Evolutionary conservation across 2,329 filamentous ascomycete species (phyloP).

Genomic region (Cladorrhinum sp.): DNA sequence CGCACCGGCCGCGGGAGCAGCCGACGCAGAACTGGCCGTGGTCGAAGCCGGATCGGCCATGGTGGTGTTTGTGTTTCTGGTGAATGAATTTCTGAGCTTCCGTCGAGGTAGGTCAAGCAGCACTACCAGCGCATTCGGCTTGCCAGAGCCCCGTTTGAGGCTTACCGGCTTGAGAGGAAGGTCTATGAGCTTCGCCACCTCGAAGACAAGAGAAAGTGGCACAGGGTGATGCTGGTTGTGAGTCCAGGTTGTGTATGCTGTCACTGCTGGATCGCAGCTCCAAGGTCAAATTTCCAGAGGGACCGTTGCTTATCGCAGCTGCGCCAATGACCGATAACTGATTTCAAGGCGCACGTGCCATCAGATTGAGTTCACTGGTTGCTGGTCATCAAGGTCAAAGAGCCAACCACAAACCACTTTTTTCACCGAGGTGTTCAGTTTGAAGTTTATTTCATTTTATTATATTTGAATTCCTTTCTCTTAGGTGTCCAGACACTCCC

Average conservation of each 20-base stretch:
- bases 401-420: neutral
- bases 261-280: neutral
- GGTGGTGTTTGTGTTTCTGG: constrained; percentile 8
- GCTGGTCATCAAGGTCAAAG: constrained; percentile 1
- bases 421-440: neutral
- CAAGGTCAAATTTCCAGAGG: constrained; percentile 1
- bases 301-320: constrained; percentile 3
- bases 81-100: constrained; percentile 7
- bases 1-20: constrained; percentile 12
- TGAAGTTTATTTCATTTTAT: neutral
- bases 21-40: constrained; percentile 12
- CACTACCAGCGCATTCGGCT: constrained; percentile 22
- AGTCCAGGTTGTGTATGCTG: neutral
- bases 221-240: neutral
- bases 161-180: constrained; percentile 10
- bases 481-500: too few species aligned
- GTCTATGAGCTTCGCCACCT: constrained; percentile 12
- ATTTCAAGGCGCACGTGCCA: constrained; percentile 2
- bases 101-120: constrained; percentile 12
- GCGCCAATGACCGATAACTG: neutral
- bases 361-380: neutral
- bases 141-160: constrained; percentile 9
- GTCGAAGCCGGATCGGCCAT: constrained; percentile 27
- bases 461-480: neutral
- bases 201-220: neutral